Evolutionary conservation across 257 asterid genomes (phyloP), one percentile per base, ranked within the genome.

Genomic region (Cinchona pubescens): DNA sequence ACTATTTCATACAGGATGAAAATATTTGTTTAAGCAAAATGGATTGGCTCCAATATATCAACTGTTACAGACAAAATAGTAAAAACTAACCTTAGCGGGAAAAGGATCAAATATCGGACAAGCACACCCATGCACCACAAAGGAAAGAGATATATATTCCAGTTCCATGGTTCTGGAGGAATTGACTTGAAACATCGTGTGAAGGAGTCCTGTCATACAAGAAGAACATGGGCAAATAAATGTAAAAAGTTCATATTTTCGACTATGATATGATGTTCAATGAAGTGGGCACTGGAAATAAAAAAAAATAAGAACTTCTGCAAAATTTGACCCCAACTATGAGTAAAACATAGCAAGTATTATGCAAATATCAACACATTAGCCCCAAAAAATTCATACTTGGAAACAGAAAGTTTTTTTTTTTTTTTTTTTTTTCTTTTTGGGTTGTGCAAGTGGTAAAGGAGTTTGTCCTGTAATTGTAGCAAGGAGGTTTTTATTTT

Each of bases 141-240:
- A 49, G 99, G 99, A 81, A 95, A 95, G 86, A 95, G 86, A 85
- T 95, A 85, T 40, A 85, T 64, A 62, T 92, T 95, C 99, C 98
- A 95, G 84, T 91, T 92, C 98, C 99, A 92, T 23, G 98, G 98
- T 67, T 92, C 97, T 38, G 98, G 96, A 71, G 98, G 90, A 86
- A 88, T 92, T 35, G 98, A 95, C 90, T 95, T 92, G 88, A 92
- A 95, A 87, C 99, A 95, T 85, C 97, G 85, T 0, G 96, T 92
- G 85, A 95, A 95, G 67, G 96, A 91, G 77, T 95, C 99, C 99
- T 95, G 91, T 64, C 40, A 51, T 37, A 49, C 40, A 67, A 21
- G 63, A 67, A 23, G 48, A 7, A 80, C n/a, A n/a, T 69, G 4
- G 29, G 13, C 25, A 43, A n/a, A 59, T 30, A 15, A 68, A 61